Conservation (phyloP, 345 rosid species). For the Citrus australasica region DNA sequence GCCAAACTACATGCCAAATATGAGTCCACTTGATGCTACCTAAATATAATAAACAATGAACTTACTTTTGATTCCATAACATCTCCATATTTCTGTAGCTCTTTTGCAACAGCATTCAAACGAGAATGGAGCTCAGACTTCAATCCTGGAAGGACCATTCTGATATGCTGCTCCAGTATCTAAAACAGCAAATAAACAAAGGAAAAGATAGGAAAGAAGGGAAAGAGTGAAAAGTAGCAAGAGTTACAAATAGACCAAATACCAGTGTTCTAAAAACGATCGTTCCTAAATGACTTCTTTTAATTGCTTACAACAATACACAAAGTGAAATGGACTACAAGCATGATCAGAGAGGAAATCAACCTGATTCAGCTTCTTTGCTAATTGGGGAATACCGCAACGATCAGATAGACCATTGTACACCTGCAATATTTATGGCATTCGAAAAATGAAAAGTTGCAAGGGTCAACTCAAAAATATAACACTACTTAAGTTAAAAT, state of each 20-base stretch:
- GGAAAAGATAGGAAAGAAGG: background rate
- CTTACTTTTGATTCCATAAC: constrained; percentile 52
- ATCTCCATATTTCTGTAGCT: constrained; percentile 53
- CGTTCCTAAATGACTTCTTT: background rate
- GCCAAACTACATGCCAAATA: background rate
- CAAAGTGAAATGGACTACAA: background rate
- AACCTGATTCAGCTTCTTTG: constrained; percentile 74
- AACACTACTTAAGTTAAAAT: background rate
- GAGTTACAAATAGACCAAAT: background rate
- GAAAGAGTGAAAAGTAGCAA: background rate
- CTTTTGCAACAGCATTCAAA: constrained; percentile 44
- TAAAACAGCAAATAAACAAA: constrained; percentile 19
- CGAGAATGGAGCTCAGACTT: constrained; percentile 50
- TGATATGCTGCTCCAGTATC: constrained; percentile 66
- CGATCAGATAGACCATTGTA: constrained; percentile 58
- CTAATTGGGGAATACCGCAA: constrained; percentile 67
- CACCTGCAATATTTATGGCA: constrained; percentile 34
- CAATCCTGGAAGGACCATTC: constrained; percentile 52
- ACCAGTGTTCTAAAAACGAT: background rate
- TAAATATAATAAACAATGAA: background rate
- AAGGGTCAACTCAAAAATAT: background rate
- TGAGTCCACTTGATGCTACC: background rate
- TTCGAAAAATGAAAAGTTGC: background rate
- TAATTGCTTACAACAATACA: background rate
- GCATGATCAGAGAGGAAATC: constrained; percentile 1